Base-by-base conservation (phyloP, 768 basidiomycete species). In the Boletus huronensis region DNA sequence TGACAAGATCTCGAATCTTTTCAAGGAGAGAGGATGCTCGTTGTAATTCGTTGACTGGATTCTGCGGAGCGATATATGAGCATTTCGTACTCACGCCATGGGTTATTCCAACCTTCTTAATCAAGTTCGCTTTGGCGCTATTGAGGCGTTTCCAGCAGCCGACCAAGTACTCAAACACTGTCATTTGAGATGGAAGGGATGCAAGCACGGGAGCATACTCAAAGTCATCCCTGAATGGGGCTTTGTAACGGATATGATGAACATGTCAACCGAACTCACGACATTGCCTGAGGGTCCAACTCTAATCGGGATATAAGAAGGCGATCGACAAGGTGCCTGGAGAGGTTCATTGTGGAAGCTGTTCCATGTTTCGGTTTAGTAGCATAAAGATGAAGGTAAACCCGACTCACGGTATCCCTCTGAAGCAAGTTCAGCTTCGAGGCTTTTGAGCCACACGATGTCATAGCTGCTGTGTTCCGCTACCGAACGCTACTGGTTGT, bases 81-180 rank as follows among this genome's bases (percentile, higher is more conserved):
- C 84, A 26, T 87, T 50, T 6, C 13, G 29, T 34, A 26, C 2
- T 19, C 32, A 47, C 11, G 2, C 1, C 42, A 28, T 7, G 34
- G 28, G 5, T 7, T 3, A 23, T 9, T 29, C 64, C 29, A 39
- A 85, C 90, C 82, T 83, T 88, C 66, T 86, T 90, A 41, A 82
- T 55, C 21, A 90, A 65, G 17, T 77, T 73, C 36, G 77, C 70
- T 54, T 78, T 76, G 14, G 78, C 78, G 7, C 72, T 58, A 58
- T 89, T 88, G 39, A 89, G 61, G n/a, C 95, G 82, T 71, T 91
- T 93, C 96, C 96, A 99, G 64, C 89, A 88, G 19, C 88, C 88
- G 9, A 92, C 80, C 23, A 99, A 78, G 67, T 93, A 98, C 64
- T 97, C 92, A 55, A 96, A 93, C 0, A 83, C 79, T 0, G 95